These are phyloP conservation scores for Pilaira anomala DNA, from an alignment of 192 early-diverging fungal genomes.

Conservation along the genomic window DNA sequence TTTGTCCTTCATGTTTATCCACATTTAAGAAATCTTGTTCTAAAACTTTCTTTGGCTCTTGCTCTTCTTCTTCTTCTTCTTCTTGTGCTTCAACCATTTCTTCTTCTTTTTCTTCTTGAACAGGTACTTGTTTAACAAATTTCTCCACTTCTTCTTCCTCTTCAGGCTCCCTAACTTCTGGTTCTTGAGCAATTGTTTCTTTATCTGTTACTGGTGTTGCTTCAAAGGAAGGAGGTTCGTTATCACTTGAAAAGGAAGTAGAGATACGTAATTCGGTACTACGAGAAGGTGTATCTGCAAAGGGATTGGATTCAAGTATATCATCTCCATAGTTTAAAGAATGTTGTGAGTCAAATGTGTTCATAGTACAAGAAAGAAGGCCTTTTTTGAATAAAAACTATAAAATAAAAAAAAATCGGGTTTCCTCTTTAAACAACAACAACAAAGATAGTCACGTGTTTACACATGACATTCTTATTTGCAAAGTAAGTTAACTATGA, in stretches of 20 bases:
- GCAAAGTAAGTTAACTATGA: too few species aligned
- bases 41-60: not conserved
- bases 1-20: not conserved
- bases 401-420: too few species aligned
- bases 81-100: not conserved
- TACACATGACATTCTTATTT: too few species aligned
- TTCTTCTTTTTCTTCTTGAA: not conserved
- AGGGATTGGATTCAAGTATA: constrained; percentile 31
- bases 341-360: too few species aligned
- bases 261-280: not conserved
- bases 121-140: not conserved
- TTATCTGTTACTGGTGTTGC: not conserved
- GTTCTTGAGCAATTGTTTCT: not conserved
- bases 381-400: too few species aligned
- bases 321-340: constrained; percentile 1
- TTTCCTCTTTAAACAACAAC: too few species aligned
- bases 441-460: too few species aligned
- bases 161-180: not conserved
- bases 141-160: not conserved
- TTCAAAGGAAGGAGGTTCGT: not conserved
- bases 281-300: constrained; percentile 24
- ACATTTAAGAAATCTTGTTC: not conserved
- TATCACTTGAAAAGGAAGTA: not conserved
- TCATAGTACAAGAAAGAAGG: not conserved
- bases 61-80: not conserved